Evolutionary conservation across 2,329 filamentous ascomycete species (phyloP), one percentile per base, ranked within the genome.

Genomic region (Cladosporium sp.): DNA sequence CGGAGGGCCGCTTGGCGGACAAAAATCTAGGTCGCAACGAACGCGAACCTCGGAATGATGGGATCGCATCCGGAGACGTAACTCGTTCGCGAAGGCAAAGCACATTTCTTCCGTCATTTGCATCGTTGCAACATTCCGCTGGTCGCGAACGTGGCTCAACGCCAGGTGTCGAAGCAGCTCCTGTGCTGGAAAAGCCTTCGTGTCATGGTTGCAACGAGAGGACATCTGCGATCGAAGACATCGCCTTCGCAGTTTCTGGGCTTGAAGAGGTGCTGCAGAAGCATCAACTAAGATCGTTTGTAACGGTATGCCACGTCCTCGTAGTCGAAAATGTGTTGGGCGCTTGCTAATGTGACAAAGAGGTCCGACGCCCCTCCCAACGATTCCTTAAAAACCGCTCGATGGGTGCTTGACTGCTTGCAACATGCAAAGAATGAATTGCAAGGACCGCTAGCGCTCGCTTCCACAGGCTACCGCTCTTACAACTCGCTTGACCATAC

Each of bases 51-150:
- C 22, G 22, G 22, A 7, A 28, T 28, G 22, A 28, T 28, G 7
- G 22, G 22, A 28, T 28, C 22, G 22, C 4, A 5, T 28, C 22
- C 22, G 7, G 22, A 28, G 22, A 28, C 22, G 22, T 7, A 5
- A 28, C 5, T 28, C 22, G 22, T 5, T 28, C 22, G 22, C 22
- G 22, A 28, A 28, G 22, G 4, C 42, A 59, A 32, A 48, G 55
- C 48, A 58, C 54, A 11, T 59, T 56, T 10, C 54, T 66, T 22
- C 62, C 63, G 3, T 62, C 63, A 2, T 63, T 66, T 43, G 58
- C 63, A 16, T 48, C 56, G 1, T 54, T 66, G 35, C 51, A 58
- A 31, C 54, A 61, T 33, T 60, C 61, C 19, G 41, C 57, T 14
- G 57, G 14, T 19, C 49, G 54, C 33, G 58, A 58, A 35, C 55